phyloP scores from a whole-genome alignment of 139 green algal species.

The Chlorella sp. region DNA sequence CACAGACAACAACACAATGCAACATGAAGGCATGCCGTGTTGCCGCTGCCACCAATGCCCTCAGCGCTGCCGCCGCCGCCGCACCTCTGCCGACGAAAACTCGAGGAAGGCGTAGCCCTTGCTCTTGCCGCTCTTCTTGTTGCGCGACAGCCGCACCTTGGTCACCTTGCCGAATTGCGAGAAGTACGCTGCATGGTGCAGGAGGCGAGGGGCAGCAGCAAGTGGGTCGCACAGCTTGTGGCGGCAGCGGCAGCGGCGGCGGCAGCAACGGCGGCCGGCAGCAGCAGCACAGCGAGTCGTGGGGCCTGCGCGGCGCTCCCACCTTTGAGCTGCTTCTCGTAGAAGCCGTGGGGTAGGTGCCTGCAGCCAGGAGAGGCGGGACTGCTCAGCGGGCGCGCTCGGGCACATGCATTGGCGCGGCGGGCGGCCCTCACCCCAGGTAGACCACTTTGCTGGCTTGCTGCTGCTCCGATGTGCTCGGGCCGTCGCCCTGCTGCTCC shows the following conservation, averaged over 20 bases:
- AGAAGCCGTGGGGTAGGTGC: conserved; percentile 93
- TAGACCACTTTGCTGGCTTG: conserved; percentile 57
- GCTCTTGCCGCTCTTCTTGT: conserved; percentile 56
- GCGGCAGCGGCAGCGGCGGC: neutral
- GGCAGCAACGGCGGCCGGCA: neutral
- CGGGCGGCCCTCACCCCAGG: conserved; percentile 50
- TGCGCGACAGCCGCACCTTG: conserved; percentile 56
- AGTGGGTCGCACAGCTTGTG: neutral
- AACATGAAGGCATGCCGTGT: no score
- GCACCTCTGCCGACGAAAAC: conserved; percentile 44
- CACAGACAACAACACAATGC: no score
- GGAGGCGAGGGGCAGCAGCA: neutral
- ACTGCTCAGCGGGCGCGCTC: no score
- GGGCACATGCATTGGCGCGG: neutral
- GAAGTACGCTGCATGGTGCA: conserved; percentile 47
- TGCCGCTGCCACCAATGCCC: no score
- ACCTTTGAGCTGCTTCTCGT: conserved; percentile 89
- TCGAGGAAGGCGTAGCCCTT: conserved; percentile 79
- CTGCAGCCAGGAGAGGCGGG: conserved; percentile 44
- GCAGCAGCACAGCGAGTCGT: neutral
- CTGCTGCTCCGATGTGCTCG: conserved; percentile 13
- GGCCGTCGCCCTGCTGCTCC: conserved; percentile 12
- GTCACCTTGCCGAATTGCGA: conserved; percentile 60
- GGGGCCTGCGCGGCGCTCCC: neutral
- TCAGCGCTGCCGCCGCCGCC: no score